A percentile compares a stretch with the other conserved stretches of the same genome.
Conservation (phyloP, 2,329 filamentous ascomycete species). For the Tetracladium maxilliforme region DNA sequence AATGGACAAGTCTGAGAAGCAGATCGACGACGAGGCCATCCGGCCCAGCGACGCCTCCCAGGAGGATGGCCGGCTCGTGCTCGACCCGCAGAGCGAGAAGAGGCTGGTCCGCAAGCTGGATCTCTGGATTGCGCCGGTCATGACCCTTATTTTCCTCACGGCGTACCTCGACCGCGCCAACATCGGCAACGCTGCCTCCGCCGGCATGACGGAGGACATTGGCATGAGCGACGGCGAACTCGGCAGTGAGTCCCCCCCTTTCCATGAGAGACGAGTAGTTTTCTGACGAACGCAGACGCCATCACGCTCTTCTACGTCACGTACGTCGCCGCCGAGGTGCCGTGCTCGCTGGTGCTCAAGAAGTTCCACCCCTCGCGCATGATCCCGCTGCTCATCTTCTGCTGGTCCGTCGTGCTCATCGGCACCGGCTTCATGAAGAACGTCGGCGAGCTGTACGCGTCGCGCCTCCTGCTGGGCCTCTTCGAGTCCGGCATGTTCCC, state of each 20-base stretch:
- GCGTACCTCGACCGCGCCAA: slow-evolving; percentile 39
- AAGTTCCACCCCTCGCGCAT: slow-evolving; percentile 20
- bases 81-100: slow-evolving; percentile 28
- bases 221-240: slow-evolving; percentile 2
- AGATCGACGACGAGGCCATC: no score
- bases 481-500: slow-evolving; percentile 34
- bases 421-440: slow-evolving; percentile 27
- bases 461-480: slow-evolving; percentile 29
- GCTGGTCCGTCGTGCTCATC: slow-evolving; percentile 32
- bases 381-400: slow-evolving; percentile 10
- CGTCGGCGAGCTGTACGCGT: slow-evolving; percentile 24
- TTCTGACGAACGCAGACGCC: slow-evolving; percentile 5
- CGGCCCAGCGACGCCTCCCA: no score
- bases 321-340: slow-evolving; percentile 31
- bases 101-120: slow-evolving; percentile 32
- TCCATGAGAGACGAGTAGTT: no score
- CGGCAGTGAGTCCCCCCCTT: no score
- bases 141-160: slow-evolving; percentile 38
- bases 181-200: slow-evolving; percentile 21
- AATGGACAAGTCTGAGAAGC: no score
- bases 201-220: slow-evolving; percentile 8
- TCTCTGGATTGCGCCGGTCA: slow-evolving; percentile 29
- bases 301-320: slow-evolving; percentile 35
- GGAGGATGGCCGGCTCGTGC: no score
- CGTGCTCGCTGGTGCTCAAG: slow-evolving; percentile 30